Percentiles rank a stretch among this genome's conserved stretches.
phyloP scores from a whole-genome alignment of 495 filamentous ascomycete species.

The Clohesyomyces aquaticus region DNA sequence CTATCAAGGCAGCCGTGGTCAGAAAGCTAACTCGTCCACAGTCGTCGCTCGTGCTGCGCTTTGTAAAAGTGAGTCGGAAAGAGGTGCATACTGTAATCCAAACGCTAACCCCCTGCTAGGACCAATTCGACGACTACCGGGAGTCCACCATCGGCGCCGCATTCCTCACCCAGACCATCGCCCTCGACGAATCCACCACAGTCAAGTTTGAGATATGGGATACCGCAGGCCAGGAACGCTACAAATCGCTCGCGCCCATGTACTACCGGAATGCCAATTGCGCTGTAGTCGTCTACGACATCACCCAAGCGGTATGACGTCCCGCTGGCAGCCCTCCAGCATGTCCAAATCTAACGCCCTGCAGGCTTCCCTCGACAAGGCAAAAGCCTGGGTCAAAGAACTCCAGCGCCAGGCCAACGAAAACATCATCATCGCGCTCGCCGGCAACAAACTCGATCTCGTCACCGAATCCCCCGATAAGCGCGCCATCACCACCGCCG shows the following conservation, averaged over 20 bases:
- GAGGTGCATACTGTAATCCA: neutral
- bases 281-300: conserved; percentile 98
- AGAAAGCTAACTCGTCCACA: conserved; percentile 45
- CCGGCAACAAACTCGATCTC: conserved; percentile 96
- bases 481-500: conserved; percentile 82
- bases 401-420: conserved; percentile 98
- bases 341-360: conserved; percentile 29
- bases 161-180: conserved; percentile 98
- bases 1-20: conserved; percentile 37
- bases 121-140: conserved; percentile 99
- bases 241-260: conserved; percentile 98
- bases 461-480: conserved; percentile 89
- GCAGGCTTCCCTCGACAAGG: conserved; percentile 94
- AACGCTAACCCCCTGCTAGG: conserved; percentile 54
- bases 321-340: neutral
- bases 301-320: conserved; percentile 88
- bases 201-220: conserved; percentile 99
- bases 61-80: conserved; percentile 77
- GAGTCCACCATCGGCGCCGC: conserved; percentile 99
- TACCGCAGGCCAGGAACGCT: conserved; percentile 96
- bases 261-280: conserved; percentile 99
- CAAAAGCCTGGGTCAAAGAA: conserved; percentile 99
- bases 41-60: conserved; percentile 96
- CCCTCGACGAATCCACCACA: conserved; percentile 94
- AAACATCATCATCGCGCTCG: conserved; percentile 97